Evolutionary conservation across 2,329 filamentous ascomycete species (phyloP).

Genomic region (Esteya vermicola): DNA sequence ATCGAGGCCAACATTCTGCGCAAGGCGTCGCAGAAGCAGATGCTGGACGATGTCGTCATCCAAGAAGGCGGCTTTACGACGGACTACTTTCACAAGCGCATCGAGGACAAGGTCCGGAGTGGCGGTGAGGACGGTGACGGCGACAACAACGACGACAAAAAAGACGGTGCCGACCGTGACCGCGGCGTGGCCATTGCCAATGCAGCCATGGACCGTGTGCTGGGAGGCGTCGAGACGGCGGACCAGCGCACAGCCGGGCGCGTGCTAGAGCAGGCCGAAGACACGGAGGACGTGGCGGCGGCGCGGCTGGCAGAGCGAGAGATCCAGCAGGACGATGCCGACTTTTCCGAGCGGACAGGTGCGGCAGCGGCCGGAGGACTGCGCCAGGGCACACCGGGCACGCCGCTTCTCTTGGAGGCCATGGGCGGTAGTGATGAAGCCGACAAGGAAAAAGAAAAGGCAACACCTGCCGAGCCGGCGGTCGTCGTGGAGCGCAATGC

Average conservation of each 20-base stretch:
- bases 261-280: constrained; percentile 79
- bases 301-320: constrained; percentile 82
- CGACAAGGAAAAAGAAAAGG: neutral
- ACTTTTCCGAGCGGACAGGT: constrained; percentile 56
- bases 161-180: constrained; percentile 54
- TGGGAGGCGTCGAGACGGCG: constrained; percentile 49
- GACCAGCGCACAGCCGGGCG: constrained; percentile 50
- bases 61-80: constrained; percentile 97
- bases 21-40: constrained; percentile 93
- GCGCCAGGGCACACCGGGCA: neutral
- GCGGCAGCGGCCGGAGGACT: constrained; percentile 17
- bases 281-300: constrained; percentile 79
- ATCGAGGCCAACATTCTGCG: constrained; percentile 97
- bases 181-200: no score
- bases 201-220: constrained; percentile 72
- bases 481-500: constrained; percentile 39
- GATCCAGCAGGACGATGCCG: constrained; percentile 70
- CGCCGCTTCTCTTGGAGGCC: no score
- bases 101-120: constrained; percentile 55
- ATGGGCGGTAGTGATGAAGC: no score
- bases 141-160: constrained; percentile 13
- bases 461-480: constrained; percentile 19
- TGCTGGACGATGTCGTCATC: constrained; percentile 95
- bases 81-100: constrained; percentile 85
- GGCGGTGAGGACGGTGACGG: constrained; percentile 31